These are phyloP conservation scores for Haplosporangium sp. DNA, from an alignment of 371 early-diverging fungal genomes.

Conservation along the genomic window DNA sequence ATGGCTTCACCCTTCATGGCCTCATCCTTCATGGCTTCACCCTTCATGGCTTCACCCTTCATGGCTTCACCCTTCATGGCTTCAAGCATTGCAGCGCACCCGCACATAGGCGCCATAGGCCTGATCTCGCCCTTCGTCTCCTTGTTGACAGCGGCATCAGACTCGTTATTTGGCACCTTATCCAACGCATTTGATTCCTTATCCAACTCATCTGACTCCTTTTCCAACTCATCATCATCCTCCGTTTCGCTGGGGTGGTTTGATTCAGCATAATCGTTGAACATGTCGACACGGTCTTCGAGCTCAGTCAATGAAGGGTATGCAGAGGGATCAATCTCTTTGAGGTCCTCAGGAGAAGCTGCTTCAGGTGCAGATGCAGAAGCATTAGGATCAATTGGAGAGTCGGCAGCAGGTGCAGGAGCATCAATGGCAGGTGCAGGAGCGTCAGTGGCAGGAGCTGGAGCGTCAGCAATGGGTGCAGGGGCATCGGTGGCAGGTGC, in stretches of 20 bases:
- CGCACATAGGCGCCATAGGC: too few relatives aligned
- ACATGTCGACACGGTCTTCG: constrained; percentile 20
- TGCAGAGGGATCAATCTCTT: constrained; percentile 12
- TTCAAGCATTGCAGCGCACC: too few relatives aligned
- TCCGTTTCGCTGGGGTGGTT: neutral
- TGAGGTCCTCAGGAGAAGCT: constrained; percentile 10
- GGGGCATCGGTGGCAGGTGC: neutral
- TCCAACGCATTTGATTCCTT: too few relatives aligned
- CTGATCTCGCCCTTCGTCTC: too few relatives aligned
- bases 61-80: too few relatives aligned
- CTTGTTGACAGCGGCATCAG: too few relatives aligned
- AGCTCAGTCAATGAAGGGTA: constrained; percentile 38
- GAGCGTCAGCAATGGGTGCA: neutral
- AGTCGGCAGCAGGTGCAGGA: neutral
- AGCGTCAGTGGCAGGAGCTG: neutral
- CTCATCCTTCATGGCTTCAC: too few relatives aligned
- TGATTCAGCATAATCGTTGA: constrained; percentile 17
- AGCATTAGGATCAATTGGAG: constrained; percentile 1
- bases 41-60: too few relatives aligned
- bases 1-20: too few relatives aligned
- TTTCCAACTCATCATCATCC: too few relatives aligned
- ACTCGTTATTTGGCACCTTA: too few relatives aligned
- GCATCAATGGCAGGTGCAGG: neutral
- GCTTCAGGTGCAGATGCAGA: neutral
- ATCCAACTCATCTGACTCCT: too few relatives aligned